A percentile compares a stretch with the other conserved stretches of the same genome.
Conservation (phyloP, 495 filamentous ascomycete species). For the Talaromyces nanjingensis region DNA sequence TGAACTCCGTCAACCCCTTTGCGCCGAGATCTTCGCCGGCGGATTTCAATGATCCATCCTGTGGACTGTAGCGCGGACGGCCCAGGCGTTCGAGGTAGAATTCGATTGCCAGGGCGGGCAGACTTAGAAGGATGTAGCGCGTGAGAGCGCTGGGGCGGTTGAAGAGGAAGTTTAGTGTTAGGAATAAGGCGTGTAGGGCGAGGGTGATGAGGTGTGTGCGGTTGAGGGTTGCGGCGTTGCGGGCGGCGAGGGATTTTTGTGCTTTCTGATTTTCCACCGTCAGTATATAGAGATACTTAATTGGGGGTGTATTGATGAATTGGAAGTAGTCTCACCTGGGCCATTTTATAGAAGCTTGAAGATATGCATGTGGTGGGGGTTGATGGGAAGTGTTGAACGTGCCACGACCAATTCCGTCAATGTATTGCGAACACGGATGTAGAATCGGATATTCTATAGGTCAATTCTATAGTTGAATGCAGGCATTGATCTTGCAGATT, state of each 20-base stretch:
- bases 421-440: background rate
- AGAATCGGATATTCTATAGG: background rate
- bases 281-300: too few relatives aligned
- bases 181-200: conserved; percentile 63
- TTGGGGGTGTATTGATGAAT: background rate
- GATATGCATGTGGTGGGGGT: background rate
- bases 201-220: conserved; percentile 73
- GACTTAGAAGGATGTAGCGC: conserved; percentile 63
- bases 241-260: conserved; percentile 78
- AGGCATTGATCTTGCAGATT: background rate
- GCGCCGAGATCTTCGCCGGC: conserved; percentile 86
- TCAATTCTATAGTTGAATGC: background rate
- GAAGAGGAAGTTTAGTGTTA: conserved; percentile 59
- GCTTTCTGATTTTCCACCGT: conserved; percentile 60
- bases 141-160: conserved; percentile 60
- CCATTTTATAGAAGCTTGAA: conserved; percentile 1
- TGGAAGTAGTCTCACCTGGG: background rate
- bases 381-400: background rate
- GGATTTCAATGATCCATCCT: conserved; percentile 59
- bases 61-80: conserved; percentile 61
- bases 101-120: conserved; percentile 71
- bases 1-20: conserved; percentile 87
- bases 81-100: conserved; percentile 76
- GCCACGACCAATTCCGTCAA: background rate
- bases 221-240: conserved; percentile 66